These are phyloP conservation scores for Astrocystis sublimbata DNA, from an alignment of 495 filamentous ascomycete species.

Conservation along the genomic window DNA sequence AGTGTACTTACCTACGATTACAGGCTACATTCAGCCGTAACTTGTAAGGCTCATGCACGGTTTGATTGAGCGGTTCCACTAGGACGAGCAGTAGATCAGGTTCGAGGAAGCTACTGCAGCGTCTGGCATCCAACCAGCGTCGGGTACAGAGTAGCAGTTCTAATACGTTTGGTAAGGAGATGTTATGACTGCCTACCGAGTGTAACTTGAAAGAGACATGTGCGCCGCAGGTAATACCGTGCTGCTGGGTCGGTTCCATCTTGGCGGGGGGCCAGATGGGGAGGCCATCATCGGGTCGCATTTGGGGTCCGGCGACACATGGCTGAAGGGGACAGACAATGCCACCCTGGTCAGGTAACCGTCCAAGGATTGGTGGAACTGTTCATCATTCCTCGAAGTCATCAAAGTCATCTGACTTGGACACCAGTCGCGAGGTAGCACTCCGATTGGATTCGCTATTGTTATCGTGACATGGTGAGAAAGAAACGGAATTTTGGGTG, in stretches of 20 bases:
- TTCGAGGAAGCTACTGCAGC: background rate
- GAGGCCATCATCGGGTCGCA: slow-evolving; percentile 16
- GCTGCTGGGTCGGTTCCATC: slow-evolving; percentile 12
- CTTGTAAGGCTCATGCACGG: background rate
- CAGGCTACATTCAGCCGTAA: too few relatives aligned
- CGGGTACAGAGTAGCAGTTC: background rate
- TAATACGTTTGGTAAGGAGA: background rate
- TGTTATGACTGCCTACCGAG: background rate
- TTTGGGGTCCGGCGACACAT: background rate
- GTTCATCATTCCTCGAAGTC: too few relatives aligned
- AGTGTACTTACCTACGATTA: background rate
- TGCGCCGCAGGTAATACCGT: background rate
- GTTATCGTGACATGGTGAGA: background rate
- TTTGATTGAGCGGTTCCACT: background rate
- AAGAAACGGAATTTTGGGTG: too few relatives aligned
- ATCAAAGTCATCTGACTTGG: too few relatives aligned
- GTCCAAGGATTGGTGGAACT: too few relatives aligned
- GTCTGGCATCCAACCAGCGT: background rate
- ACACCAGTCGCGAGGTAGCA: background rate
- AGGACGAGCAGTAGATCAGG: background rate
- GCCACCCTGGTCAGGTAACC: background rate
- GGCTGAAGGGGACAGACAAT: slow-evolving; percentile 12
- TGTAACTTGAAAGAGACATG: background rate
- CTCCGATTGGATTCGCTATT: background rate
- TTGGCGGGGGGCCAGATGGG: slow-evolving; percentile 13